Conservation (phyloP, 2,329 filamentous ascomycete species). For the Verticillium zaregamsianum region DNA sequence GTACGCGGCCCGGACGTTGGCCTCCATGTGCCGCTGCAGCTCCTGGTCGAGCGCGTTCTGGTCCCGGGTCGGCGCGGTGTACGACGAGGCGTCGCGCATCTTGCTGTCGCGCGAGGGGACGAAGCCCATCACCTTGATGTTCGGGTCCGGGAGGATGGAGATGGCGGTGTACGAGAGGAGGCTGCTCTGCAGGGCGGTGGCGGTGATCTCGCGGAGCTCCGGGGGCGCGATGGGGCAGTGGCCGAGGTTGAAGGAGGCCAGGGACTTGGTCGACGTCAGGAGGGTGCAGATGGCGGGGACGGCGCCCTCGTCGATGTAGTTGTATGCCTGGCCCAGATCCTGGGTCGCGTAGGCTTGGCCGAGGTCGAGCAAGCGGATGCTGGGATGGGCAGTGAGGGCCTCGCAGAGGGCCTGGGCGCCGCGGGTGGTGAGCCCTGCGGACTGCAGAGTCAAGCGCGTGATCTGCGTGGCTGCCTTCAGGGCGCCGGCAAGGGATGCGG, state of each 20-base stretch:
- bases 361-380: slow-evolving; percentile 34
- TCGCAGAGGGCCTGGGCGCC: slow-evolving; percentile 32
- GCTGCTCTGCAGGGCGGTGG: slow-evolving; percentile 23
- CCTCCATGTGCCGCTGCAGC: slow-evolving; percentile 23
- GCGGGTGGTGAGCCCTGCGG: slow-evolving; percentile 35
- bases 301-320: slow-evolving; percentile 37
- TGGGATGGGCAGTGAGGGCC: slow-evolving; percentile 27
- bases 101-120: slow-evolving; percentile 17
- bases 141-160: slow-evolving; percentile 29
- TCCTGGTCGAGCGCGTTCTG: slow-evolving; percentile 17
- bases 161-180: slow-evolving; percentile 32
- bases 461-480: slow-evolving; percentile 27
- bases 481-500: slow-evolving; percentile 22
- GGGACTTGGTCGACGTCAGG: slow-evolving; percentile 21
- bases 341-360: slow-evolving; percentile 42
- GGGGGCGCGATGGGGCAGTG: slow-evolving; percentile 28
- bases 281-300: slow-evolving; percentile 28
- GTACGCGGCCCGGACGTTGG: slow-evolving; percentile 25
- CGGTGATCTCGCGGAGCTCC: slow-evolving; percentile 21
- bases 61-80: slow-evolving; percentile 2
- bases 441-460: slow-evolving; percentile 35
- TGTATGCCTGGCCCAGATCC: slow-evolving; percentile 41
- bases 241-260: slow-evolving; percentile 39
- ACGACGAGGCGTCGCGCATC: slow-evolving; percentile 5
- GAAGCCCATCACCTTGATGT: slow-evolving; percentile 17